Percentiles rank a stretch among this genome's conserved stretches.
Conservation (phyloP, 768 basidiomycete species). For the Coprinopsis marcescibilis region DNA sequence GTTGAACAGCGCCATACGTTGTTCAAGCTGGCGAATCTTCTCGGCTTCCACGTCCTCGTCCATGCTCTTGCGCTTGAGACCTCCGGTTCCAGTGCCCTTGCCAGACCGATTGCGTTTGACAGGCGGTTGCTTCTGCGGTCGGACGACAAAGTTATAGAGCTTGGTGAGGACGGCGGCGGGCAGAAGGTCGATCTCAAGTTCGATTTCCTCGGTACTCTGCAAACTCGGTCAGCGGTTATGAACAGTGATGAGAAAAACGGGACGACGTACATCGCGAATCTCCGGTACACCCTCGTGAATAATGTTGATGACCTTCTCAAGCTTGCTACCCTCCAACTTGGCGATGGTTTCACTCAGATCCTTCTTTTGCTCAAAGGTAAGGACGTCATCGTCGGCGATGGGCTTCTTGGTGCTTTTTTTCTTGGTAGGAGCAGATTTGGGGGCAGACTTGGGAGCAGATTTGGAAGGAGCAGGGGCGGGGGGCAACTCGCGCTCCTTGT, state of each 20-base stretch:
- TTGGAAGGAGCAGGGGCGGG: constrained; percentile 65
- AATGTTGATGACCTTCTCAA: constrained; percentile 90
- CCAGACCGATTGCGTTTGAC: constrained; percentile 59
- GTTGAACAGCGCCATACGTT: constrained; percentile 81
- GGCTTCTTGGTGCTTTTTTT: constrained; percentile 60
- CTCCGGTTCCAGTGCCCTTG: constrained; percentile 84
- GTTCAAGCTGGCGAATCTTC: constrained; percentile 89
- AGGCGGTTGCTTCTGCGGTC: constrained; percentile 64
- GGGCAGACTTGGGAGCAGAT: constrained; percentile 37
- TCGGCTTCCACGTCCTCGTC: constrained; percentile 95
- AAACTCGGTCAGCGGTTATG: constrained; percentile 13
- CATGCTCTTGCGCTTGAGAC: constrained; percentile 92
- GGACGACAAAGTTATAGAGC: constrained; percentile 92
- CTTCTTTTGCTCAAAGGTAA: constrained; percentile 97
- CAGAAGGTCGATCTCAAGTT: constrained; percentile 92
- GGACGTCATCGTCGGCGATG: constrained; percentile 69
- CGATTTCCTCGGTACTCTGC: constrained; percentile 95
- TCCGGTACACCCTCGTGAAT: constrained; percentile 93
- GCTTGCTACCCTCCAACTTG: constrained; percentile 72
- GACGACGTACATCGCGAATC: constrained; percentile 83
- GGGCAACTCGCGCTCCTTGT: constrained; percentile 50
- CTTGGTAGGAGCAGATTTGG: constrained; percentile 42
- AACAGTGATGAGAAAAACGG: not conserved
- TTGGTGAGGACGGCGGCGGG: constrained; percentile 84
- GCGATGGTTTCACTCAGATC: constrained; percentile 93